Conservation (phyloP, 139 green algal species). For the Chlorella sp. region DNA sequence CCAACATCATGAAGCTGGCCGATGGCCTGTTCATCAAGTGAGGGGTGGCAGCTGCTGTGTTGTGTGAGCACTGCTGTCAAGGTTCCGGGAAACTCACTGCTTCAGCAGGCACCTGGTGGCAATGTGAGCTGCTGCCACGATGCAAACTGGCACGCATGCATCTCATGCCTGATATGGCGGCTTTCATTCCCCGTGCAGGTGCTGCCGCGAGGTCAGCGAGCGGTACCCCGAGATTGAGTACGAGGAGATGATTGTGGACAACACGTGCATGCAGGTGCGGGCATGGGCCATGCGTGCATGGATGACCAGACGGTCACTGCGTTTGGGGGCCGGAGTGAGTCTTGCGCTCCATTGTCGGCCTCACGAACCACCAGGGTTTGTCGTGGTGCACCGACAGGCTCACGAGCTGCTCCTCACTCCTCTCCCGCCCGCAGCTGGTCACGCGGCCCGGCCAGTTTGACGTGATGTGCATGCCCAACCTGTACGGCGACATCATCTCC, state of each 20-base stretch:
- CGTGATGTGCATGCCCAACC: constrained; percentile 97
- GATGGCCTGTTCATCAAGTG: constrained; percentile 94
- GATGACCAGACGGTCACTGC: not conserved
- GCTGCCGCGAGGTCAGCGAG: constrained; percentile 84
- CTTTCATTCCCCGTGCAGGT: constrained; percentile 40
- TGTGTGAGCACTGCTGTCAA: not conserved
- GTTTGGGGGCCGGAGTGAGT: no score
- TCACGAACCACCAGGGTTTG: no score
- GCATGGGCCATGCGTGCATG: not conserved
- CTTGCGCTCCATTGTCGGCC: no score
- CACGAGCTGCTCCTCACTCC: not conserved
- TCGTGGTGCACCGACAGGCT: no score
- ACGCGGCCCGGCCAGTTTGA: constrained; percentile 90
- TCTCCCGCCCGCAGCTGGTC: constrained; percentile 58
- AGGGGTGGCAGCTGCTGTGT: not conserved
- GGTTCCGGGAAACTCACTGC: no score
- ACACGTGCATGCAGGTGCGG: constrained; percentile 94
- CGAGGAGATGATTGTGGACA: constrained; percentile 97
- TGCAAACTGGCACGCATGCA: no score
- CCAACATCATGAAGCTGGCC: constrained; percentile 98
- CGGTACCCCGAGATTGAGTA: constrained; percentile 93
- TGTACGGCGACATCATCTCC: constrained; percentile 97
- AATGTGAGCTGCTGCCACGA: no score
- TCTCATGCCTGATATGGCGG: not conserved
- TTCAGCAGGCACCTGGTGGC: no score